Evolutionary conservation across 2,329 filamentous ascomycete species (phyloP).

Genomic region (Tolypocladium sp.): DNA sequence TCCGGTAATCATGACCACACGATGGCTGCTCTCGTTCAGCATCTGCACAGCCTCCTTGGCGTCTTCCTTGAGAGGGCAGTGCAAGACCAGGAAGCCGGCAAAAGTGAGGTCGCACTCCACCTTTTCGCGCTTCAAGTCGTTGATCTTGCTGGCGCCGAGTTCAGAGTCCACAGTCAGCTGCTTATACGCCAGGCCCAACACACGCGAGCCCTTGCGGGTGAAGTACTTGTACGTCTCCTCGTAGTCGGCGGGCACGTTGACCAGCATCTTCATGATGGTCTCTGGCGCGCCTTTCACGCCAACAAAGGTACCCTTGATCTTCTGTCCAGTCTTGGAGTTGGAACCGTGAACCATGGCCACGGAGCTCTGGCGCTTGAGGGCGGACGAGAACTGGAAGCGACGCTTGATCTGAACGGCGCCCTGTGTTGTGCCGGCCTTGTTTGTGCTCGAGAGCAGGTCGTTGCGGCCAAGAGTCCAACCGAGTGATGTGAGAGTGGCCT

Average conservation of each 20-base stretch:
- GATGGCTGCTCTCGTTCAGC: conserved; percentile 97
- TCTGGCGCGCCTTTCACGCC: conserved; percentile 96
- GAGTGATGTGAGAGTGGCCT: conserved; percentile 80
- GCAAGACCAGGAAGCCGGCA: conserved; percentile 89
- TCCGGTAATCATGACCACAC: conserved; percentile 98
- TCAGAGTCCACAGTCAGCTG: conserved; percentile 76
- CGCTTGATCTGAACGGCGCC: conserved; percentile 91
- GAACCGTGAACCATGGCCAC: conserved; percentile 72
- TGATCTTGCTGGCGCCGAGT: conserved; percentile 75
- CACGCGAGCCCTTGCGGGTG: conserved; percentile 88
- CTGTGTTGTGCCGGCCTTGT: conserved; percentile 23
- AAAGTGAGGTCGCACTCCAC: conserved; percentile 80
- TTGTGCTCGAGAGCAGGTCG: conserved; percentile 64
- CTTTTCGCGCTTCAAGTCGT: conserved; percentile 87
- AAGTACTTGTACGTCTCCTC: conserved; percentile 99
- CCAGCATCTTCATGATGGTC: conserved; percentile 90
- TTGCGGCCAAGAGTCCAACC: conserved; percentile 91
- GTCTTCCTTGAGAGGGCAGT: conserved; percentile 94
- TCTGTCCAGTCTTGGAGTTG: conserved; percentile 64
- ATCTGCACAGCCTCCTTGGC: conserved; percentile 89
- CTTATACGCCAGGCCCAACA: conserved; percentile 90
- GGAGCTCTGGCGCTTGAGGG: conserved; percentile 91
- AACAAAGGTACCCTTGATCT: conserved; percentile 78
- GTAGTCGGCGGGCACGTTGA: conserved; percentile 74
- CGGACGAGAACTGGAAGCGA: conserved; percentile 96